Evolutionary conservation across 208 protist genomes (phyloP), one percentile per base, ranked within the genome.

Genomic region (Leishmania amazonensis): DNA sequence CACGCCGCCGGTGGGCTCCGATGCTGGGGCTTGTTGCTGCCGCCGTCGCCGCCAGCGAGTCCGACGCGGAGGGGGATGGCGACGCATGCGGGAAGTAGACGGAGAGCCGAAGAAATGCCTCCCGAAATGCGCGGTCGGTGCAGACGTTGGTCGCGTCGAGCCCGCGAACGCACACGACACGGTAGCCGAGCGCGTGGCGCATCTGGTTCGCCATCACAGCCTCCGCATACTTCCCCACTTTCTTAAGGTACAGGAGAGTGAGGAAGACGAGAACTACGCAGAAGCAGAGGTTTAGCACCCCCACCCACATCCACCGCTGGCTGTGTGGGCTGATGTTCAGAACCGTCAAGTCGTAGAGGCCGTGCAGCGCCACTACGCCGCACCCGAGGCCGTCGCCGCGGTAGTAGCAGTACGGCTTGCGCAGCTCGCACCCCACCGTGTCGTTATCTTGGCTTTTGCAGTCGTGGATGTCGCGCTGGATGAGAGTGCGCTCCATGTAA

Each of bases 281-380:
- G 85, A 96, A 97, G 74, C 79, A 76, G 0, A 91, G 40, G 85
- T 97, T 93, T 47, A 97, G 83, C 35, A 94, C 21, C 13, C 49
- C 93, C 31, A 97, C 90, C 64, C 70, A 47, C 79, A 86, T 88
- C 85, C 93, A 94, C 21, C 89, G 80, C 81, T 76, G 89, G 73
- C 90, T 96, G 11, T 74, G 57, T 2, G 94, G 93, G 1, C 67
- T 17, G 24, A 97, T 95, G 83, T 96, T 97, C 75, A 90, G 85
- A 38, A 90, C 83, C 17, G 93, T 94, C 65, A 97, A 79, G 77
- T 97, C 93, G 84, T 95, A 96, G n/a, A 97, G 79, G 45, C 93
- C 94, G 57, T 76, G 89, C 72, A 95, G 79, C 19, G 85, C 84
- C 31, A 93, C 91, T 0, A 92, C 87, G 21, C 67, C 58, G 74